Percentiles rank a stretch among this genome's conserved stretches.
Evolutionary conservation across 2,329 filamentous ascomycete species (phyloP).

Genomic region (Trichoderma pleuroti): DNA sequence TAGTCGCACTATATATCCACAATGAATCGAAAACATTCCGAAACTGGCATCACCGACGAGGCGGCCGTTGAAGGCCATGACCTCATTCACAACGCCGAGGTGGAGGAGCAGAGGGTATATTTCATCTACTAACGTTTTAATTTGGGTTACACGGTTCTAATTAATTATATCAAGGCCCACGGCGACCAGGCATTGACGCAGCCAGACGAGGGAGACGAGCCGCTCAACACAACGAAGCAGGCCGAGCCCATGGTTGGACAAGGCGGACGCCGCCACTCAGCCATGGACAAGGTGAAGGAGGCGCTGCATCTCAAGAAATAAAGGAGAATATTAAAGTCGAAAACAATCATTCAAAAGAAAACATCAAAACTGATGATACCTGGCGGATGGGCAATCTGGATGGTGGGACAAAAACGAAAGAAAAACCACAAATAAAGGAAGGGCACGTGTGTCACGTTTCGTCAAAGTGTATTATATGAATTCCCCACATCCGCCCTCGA

Average conservation of each 20-base stretch:
- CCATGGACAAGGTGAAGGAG: constrained; percentile 20
- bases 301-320: constrained; percentile 18
- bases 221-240: background rate
- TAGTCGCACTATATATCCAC: background rate
- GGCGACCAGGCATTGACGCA: constrained; percentile 18
- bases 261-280: background rate
- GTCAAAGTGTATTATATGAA: background rate
- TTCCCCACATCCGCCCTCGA: background rate
- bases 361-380: background rate
- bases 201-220: constrained; percentile 12
- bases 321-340: background rate
- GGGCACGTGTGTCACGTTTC: background rate
- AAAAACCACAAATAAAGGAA: background rate
- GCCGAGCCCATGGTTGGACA: background rate
- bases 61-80: constrained; percentile 33
- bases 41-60: constrained; percentile 29
- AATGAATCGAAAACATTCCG: constrained; percentile 3
- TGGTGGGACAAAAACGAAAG: background rate
- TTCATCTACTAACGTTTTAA: too few relatives aligned
- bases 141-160: background rate
- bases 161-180: background rate
- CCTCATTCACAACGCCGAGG: constrained; percentile 35
- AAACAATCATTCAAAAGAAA: background rate
- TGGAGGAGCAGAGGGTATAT: constrained; percentile 30
- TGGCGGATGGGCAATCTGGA: background rate